A percentile compares a stretch with the other conserved stretches of the same genome.
These are phyloP conservation scores for Neurospora sublineolata DNA, from an alignment of 495 filamentous ascomycete species.

Conservation along the genomic window DNA sequence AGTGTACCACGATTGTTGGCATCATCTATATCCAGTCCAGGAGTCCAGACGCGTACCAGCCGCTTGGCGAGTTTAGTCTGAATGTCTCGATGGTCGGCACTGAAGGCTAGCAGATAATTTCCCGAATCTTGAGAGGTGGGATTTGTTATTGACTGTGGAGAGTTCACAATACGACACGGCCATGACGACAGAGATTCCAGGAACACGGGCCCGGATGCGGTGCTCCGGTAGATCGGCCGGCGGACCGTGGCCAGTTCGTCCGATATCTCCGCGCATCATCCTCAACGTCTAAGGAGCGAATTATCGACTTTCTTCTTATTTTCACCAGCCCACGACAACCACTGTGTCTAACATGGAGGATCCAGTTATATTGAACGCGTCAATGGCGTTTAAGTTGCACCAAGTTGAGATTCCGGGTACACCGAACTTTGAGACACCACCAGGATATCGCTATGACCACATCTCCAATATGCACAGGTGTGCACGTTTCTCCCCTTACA, in stretches of 20 bases:
- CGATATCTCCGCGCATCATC: not conserved
- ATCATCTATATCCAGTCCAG: not conserved
- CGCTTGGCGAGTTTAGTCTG: not conserved
- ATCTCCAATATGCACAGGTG: not conserved
- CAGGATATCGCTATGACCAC: not conserved
- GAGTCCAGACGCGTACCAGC: not conserved
- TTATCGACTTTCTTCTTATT: not conserved
- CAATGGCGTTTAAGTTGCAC: not conserved
- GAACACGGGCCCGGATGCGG: not conserved
- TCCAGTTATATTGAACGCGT: not conserved
- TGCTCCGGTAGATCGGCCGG: not conserved
- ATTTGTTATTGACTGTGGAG: not conserved
- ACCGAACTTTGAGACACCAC: not conserved
- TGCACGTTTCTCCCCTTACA: not conserved
- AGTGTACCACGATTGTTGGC: not conserved
- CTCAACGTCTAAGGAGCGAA: not conserved
- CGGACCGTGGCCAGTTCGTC: not conserved
- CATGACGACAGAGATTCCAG: not conserved
- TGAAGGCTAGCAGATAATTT: not conserved
- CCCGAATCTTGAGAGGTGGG: not conserved
- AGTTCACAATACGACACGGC: not conserved
- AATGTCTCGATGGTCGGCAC: not conserved
- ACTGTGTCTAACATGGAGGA: not conserved
- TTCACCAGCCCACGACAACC: not conserved
- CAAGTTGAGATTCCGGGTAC: not conserved